Evolutionary conservation across 331 rosid species (phyloP).

Genomic region (Rosa hybrid): DNA sequence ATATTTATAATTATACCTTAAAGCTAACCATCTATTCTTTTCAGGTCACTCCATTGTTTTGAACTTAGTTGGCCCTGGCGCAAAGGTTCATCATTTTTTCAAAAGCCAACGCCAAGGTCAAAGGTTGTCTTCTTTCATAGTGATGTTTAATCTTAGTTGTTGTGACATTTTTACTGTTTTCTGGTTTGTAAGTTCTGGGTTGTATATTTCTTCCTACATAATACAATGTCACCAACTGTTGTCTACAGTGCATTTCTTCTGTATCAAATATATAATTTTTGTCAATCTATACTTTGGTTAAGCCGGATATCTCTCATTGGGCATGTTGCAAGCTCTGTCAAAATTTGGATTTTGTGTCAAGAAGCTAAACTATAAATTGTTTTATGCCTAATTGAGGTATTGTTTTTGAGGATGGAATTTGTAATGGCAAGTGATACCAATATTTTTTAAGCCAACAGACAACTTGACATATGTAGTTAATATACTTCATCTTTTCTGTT

Average conservation of each 20-base stretch:
- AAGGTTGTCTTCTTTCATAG: slow-evolving; percentile 51
- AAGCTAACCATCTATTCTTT: slow-evolving; percentile 24
- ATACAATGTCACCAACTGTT: background rate
- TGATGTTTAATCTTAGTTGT: background rate
- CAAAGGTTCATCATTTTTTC: slow-evolving; percentile 53
- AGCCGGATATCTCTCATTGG: background rate
- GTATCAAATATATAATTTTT: background rate
- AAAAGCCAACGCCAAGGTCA: slow-evolving; percentile 64
- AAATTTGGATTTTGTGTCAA: background rate
- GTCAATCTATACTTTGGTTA: background rate
- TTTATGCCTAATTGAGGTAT: background rate
- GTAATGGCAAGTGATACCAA: background rate
- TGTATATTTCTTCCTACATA: background rate
- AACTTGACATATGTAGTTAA: slow-evolving; percentile 4
- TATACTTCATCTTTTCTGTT: slow-evolving; percentile 14
- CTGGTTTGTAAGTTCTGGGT: background rate
- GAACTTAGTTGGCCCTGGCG: slow-evolving; percentile 99
- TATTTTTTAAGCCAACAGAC: background rate
- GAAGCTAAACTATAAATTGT: background rate
- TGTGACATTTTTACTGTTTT: background rate
- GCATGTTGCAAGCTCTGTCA: background rate
- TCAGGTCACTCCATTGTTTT: slow-evolving; percentile 87
- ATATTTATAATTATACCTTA: background rate
- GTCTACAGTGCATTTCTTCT: background rate
- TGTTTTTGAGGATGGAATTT: background rate